These are phyloP conservation scores for Populus ilicifolia DNA, from an alignment of 345 rosid genomes.

Conservation along the genomic window DNA sequence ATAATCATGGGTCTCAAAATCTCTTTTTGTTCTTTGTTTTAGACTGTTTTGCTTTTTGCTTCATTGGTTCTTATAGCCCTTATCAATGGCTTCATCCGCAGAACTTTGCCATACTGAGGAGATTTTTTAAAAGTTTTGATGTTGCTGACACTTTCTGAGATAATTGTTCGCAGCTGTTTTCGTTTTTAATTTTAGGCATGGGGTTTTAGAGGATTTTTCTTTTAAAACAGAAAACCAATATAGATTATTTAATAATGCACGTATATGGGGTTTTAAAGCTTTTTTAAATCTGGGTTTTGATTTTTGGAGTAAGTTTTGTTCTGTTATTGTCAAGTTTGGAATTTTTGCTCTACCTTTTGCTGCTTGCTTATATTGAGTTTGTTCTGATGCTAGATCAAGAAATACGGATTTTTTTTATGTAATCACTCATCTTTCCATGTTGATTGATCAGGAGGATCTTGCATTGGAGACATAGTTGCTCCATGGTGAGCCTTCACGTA, in stretches of 20 bases:
- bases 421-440: constrained; percentile 35
- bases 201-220: constrained; percentile 5
- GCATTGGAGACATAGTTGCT: constrained; percentile 52
- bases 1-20: constrained; percentile 15
- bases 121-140: neutral
- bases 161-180: neutral
- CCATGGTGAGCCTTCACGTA: constrained; percentile 73
- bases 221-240: neutral
- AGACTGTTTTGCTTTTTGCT: neutral
- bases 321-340: constrained; percentile 3
- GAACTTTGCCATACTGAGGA: neutral
- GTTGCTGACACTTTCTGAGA: neutral
- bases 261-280: neutral
- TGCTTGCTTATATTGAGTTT: neutral
- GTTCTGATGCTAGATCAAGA: constrained; percentile 27
- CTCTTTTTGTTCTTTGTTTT: neutral
- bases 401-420: constrained; percentile 21
- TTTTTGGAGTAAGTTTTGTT: constrained; percentile 11
- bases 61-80: neutral
- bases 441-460: constrained; percentile 61
- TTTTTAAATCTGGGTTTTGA: constrained; percentile 15
- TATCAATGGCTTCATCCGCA: constrained; percentile 14
- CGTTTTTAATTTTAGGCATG: neutral
- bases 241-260: neutral
- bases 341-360: neutral